phyloP scores from a whole-genome alignment of 257 asterid species.

The Solanum corneliomulleri region DNA sequence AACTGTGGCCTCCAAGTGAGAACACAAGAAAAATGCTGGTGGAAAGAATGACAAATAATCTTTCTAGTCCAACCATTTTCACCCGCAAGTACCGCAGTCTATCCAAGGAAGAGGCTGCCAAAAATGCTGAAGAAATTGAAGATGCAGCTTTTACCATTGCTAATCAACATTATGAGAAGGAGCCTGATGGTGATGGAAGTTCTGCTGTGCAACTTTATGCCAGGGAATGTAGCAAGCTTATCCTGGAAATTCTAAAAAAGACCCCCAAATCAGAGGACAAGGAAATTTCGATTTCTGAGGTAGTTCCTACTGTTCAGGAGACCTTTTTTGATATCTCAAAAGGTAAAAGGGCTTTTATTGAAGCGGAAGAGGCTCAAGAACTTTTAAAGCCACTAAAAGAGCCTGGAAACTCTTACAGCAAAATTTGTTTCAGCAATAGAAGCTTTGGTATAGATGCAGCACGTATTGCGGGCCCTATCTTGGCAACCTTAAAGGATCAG shows the following conservation, averaged over 20 bases:
- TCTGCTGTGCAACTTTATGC: constrained; percentile 93
- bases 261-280: constrained; percentile 25
- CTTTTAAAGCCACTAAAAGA: constrained; percentile 65
- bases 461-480: constrained; percentile 66
- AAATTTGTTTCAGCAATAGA: constrained; percentile 86
- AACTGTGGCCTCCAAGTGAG: constrained; percentile 95
- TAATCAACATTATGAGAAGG: constrained; percentile 53
- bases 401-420: constrained; percentile 60
- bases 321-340: constrained; percentile 74
- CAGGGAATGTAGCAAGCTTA: constrained; percentile 80
- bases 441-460: constrained; percentile 87
- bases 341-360: constrained; percentile 74
- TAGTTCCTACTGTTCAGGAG: constrained; percentile 14
- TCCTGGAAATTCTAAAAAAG: constrained; percentile 62
- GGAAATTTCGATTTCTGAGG: constrained; percentile 21
- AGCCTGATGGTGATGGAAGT: constrained; percentile 96
- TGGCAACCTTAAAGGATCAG: constrained; percentile 62
- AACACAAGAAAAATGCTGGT: constrained; percentile 70
- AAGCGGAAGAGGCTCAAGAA: constrained; percentile 64
- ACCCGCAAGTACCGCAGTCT: constrained; percentile 78
- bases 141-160: constrained; percentile 58
- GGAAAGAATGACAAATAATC: constrained; percentile 71
- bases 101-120: constrained; percentile 39
- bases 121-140: constrained; percentile 60
- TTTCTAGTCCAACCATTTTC: constrained; percentile 83